A percentile compares a stretch with the other conserved stretches of the same genome.
These are phyloP conservation scores for Trichomonas tenax DNA, from an alignment of 208 protist species.

Conservation along the genomic window DNA sequence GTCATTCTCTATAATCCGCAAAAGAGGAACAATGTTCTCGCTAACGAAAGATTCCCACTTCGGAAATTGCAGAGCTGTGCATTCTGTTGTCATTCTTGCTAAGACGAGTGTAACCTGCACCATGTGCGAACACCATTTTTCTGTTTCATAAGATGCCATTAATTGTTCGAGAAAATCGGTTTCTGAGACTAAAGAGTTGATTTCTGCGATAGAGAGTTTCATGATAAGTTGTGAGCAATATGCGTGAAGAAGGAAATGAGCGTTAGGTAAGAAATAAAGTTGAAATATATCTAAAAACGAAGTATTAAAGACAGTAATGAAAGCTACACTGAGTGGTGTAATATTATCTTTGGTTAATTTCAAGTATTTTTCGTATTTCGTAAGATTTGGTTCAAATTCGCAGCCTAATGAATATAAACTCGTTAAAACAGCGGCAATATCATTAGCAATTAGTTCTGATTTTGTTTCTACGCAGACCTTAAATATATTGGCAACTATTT, in stretches of 20 bases:
- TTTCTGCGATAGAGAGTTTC: neutral
- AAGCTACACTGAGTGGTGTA: neutral
- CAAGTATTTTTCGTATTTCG: neutral
- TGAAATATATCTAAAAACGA: neutral
- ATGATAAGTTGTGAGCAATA: neutral
- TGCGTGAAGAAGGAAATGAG: neutral
- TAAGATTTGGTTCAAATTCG: neutral
- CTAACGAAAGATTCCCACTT: neutral
- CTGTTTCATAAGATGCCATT: neutral
- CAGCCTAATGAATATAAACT: neutral
- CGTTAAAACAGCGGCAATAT: neutral
- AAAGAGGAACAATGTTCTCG: neutral
- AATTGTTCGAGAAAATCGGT: neutral
- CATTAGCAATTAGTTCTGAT: neutral
- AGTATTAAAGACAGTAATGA: neutral
- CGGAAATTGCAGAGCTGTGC: neutral
- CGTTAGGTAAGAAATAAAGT: neutral
- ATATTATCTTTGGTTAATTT: neutral
- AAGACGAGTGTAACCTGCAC: neutral
- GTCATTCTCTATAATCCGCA: neutral
- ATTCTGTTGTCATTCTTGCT: neutral
- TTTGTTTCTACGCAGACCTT: neutral
- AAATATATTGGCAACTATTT: neutral
- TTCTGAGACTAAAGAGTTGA: neutral
- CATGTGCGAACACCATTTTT: neutral